Conservation (phyloP, 148 eudicot species). For the Arbutus unedo region DNA sequence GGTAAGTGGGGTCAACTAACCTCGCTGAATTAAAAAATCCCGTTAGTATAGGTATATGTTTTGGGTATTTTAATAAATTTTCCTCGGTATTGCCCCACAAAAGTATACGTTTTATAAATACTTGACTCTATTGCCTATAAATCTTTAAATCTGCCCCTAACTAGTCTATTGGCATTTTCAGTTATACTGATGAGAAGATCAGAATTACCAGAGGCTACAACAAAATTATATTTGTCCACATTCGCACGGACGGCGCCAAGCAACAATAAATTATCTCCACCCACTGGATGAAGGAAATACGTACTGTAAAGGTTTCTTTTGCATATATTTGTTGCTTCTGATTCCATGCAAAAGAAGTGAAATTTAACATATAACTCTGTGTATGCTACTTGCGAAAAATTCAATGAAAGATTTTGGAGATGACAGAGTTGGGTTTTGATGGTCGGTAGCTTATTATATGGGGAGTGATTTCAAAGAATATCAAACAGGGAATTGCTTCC, state of each 20-base stretch:
- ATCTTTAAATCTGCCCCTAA: too few species aligned
- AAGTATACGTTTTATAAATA: too few species aligned
- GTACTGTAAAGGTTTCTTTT: not conserved
- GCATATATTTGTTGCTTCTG: not conserved
- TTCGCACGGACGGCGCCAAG: constrained; percentile 37
- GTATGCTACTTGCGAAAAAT: not conserved
- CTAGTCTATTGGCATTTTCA: constrained; percentile 23
- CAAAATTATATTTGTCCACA: constrained; percentile 70
- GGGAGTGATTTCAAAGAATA: too few species aligned
- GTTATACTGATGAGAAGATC: constrained; percentile 75
- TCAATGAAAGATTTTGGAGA: not conserved
- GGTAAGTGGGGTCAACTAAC: too few species aligned
- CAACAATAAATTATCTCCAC: constrained; percentile 12
- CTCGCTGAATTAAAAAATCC: too few species aligned
- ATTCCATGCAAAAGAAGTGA: not conserved
- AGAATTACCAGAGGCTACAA: constrained; percentile 79
- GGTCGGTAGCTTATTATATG: too few species aligned
- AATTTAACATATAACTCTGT: not conserved
- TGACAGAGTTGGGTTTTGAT: not conserved
- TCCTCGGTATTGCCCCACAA: too few species aligned
- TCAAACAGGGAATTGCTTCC: too few species aligned
- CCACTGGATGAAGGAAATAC: not conserved
- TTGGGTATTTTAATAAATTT: too few species aligned
- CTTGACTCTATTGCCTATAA: too few species aligned
- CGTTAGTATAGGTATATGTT: too few species aligned